Conservation (phyloP, 2,329 filamentous ascomycete species). For the Hymenotorrendiella dingleyae region DNA sequence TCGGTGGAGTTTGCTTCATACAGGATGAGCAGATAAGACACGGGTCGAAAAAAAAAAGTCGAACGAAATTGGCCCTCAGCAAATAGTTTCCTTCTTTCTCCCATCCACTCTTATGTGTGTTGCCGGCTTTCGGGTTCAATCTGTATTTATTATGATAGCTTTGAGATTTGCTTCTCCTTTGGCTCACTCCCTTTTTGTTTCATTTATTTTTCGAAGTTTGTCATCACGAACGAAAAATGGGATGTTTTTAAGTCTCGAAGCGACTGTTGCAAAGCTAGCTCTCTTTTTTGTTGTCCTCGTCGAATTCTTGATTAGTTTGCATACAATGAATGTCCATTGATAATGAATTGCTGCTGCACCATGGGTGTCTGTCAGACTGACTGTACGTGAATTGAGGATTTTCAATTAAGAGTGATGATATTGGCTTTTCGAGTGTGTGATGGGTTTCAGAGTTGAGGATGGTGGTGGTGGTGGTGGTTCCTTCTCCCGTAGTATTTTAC, state of each 20-base stretch:
- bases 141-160: slow-evolving; percentile 31
- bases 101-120: slow-evolving; percentile 8
- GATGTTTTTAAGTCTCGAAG: slow-evolving; percentile 9
- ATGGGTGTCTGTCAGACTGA: too few relatives aligned
- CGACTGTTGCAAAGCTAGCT: too few relatives aligned
- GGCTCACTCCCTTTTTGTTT: slow-evolving; percentile 22
- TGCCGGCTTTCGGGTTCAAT: slow-evolving; percentile 21
- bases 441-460: too few relatives aligned
- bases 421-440: too few relatives aligned
- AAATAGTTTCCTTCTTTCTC: slow-evolving; percentile 15
- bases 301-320: too few relatives aligned
- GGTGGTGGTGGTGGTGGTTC: too few relatives aligned
- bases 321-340: too few relatives aligned
- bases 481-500: too few relatives aligned
- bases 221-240: slow-evolving; percentile 26
- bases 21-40: slow-evolving; percentile 15
- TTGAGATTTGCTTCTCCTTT: slow-evolving; percentile 24
- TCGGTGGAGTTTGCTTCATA: slow-evolving; percentile 23
- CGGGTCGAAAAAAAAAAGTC: slow-evolving; percentile 16
- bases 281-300: too few relatives aligned
- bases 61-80: slow-evolving; percentile 20
- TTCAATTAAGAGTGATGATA: too few relatives aligned
- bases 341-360: too few relatives aligned
- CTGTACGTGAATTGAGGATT: too few relatives aligned
- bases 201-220: slow-evolving; percentile 22